Base-by-base conservation (phyloP, 176 grass and related monocot genomes). In the Alopecurus myosuroides region DNA sequence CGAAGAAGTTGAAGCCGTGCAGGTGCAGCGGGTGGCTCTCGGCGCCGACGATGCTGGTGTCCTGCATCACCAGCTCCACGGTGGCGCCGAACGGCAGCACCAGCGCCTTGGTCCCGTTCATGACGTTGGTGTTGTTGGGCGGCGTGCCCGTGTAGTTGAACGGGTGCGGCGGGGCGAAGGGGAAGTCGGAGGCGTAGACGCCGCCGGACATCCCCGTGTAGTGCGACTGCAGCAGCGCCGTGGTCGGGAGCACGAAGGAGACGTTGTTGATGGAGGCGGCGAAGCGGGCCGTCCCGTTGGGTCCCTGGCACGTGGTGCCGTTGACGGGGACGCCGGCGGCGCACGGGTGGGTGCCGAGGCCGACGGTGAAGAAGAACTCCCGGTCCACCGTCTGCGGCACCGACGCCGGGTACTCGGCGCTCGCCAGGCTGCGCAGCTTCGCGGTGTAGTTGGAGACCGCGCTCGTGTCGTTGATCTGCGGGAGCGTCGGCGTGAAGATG, bases 1-100 rank as follows among this genome's bases (percentile, higher is more conserved):
- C 94, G 83, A 18, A 94, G 91, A 94, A 97, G 70, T 97, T 90
- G 85, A 77, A 94, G 12, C 94, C 94, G 77, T 97, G 91, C 4
- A 97, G 85, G 86, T 97, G 94, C 50, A 97, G 85, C 10, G 94
- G 94, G 82, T 97, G 94, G 87, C 94, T 97, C 88, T 97, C 94
- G 6, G 85, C 87, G 11, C 91, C 91, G 23, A 86, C 72, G 65
- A 97, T 92, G 77, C 87, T 92, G 11, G 94, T 97, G 84, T 81
- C 94, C 88, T 97, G 94, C 89, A 97, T 40, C 84, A 97, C 94
- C 9, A 97, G 58, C 86, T 97, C 94, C 6, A 97, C 91, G 39
- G 0, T 61, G 37, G 89, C 50, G 45, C 86, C 86, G 83, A 92
- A 97, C 23, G 71, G 75, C 55, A 94, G 78, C 74, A 84, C 87